Base-by-base conservation (phyloP, 2,329 filamentous ascomycete species). In the Paramyrothecium roridum region DNA sequence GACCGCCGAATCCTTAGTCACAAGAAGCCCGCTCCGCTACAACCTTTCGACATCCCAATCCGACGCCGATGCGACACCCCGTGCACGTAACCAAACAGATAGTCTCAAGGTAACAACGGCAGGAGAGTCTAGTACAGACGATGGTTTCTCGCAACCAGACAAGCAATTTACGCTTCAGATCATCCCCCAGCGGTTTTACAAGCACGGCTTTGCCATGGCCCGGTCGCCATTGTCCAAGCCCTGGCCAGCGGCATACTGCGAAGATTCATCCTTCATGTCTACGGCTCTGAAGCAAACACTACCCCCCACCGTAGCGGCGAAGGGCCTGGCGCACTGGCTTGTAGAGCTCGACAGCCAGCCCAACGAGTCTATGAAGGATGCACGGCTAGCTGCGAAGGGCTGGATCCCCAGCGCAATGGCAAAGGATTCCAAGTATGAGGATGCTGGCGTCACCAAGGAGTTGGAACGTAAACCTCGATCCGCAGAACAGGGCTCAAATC, bases 21-120 rank as follows among this genome's bases (percentile, higher is more conserved):
- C 58, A 23, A 57, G 57, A 43, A 82, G 81, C 57, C 82, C 81
- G 1, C 65, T 83, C 46, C 69, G 70, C 30, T 83, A 80, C 60
- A 71, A 72, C 23, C 62, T 80, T 52, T 59, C 75, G 40, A 62
- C 58, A 2, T 67, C 68, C 17, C 51, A 40, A 12, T 59, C 55
- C 46, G 58, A 65, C 26, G 26, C 26, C 26, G 26, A 30, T 30
- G 26, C 26, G 26, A 10, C 4, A 30, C 26, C 26, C 26, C 6
- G 26, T 30, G 26, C 26, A 30, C 6, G 10, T 10, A 30, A 30
- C 26, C 26, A 10, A 4, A 30, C 26, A 30, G 26, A 30, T 6
- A 30, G 26, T 30, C 26, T 30, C 10, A 30, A 4, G 26, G 26
- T 30, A 10, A 30, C 26, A 30, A 43, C 43, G 22, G 30, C 54